Evolutionary conservation across 2,329 filamentous ascomycete genomes (phyloP).

Genomic region (Xylogone sp.): DNA sequence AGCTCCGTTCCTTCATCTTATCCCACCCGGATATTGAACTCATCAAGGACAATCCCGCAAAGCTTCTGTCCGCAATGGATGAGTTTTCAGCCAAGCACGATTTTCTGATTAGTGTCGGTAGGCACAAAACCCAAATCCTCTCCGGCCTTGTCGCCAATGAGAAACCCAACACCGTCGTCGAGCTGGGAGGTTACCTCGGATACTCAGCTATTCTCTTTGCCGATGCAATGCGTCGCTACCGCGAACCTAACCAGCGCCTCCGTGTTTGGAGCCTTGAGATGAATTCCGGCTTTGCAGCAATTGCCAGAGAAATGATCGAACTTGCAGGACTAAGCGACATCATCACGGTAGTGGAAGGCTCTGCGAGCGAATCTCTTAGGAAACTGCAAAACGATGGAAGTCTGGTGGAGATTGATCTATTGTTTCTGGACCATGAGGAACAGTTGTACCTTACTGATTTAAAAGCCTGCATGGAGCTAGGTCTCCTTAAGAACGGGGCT

Average conservation of each 20-base stretch:
- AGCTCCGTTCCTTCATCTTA: conserved; percentile 67
- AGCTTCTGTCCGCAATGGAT: conserved; percentile 65
- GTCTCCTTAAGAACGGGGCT: conserved; percentile 55
- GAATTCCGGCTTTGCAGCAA: conserved; percentile 66
- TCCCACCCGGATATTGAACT: conserved; percentile 55
- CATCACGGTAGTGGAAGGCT: conserved; percentile 66
- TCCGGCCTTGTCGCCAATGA: conserved; percentile 61
- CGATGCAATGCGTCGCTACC: conserved; percentile 54
- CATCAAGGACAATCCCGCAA: conserved; percentile 58
- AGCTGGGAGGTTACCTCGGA: conserved; percentile 77
- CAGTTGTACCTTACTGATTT: conserved; percentile 68
- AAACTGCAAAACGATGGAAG: conserved; percentile 50
- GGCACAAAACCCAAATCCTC: conserved; percentile 67
- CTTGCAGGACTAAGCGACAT: conserved; percentile 66
- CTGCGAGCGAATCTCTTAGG: conserved; percentile 58
- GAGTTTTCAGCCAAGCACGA: conserved; percentile 60
- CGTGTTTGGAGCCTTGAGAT: conserved; percentile 55
- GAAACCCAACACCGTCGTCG: conserved; percentile 67
- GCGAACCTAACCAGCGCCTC: conserved; percentile 34
- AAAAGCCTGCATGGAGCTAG: conserved; percentile 69
- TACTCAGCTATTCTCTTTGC: conserved; percentile 77
- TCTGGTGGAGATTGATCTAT: conserved; percentile 60
- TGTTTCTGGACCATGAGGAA: conserved; percentile 79
- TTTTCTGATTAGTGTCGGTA: conserved; percentile 75
- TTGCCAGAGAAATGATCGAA: conserved; percentile 63